phyloP scores from a whole-genome alignment of 2,329 filamentous ascomycete species.

The Fusarium stilboides region DNA sequence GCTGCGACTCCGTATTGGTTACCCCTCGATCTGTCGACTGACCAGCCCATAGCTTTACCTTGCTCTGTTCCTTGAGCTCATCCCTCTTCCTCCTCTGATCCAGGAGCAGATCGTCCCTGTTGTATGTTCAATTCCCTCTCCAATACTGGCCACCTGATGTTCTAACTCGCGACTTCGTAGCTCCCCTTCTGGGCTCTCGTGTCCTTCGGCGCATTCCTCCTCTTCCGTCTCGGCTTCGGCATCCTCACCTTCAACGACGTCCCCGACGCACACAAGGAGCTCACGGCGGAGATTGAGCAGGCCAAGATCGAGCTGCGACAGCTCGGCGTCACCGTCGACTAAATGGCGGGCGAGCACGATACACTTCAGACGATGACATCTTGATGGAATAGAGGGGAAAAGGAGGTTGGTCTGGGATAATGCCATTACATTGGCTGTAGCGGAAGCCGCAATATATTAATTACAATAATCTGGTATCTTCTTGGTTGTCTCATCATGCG shows the following conservation, averaged over 20 bases:
- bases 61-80: conserved; percentile 84
- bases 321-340: conserved; percentile 85
- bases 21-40: conserved; percentile 34
- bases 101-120: conserved; percentile 91
- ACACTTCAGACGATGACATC: conserved; percentile 15
- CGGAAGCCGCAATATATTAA: conserved; percentile 38
- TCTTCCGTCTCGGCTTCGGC: conserved; percentile 92
- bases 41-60: conserved; percentile 82
- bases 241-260: conserved; percentile 98
- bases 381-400: conserved; percentile 45
- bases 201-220: conserved; percentile 90
- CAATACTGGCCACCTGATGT: not conserved
- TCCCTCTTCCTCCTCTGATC: conserved; percentile 83
- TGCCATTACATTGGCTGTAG: conserved; percentile 5
- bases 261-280: conserved; percentile 88
- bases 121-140: conserved; percentile 68
- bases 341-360: conserved; percentile 46
- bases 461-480: conserved; percentile 39
- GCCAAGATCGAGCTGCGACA: conserved; percentile 81
- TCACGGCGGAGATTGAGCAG: conserved; percentile 86
- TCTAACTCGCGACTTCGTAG: conserved; percentile 60
- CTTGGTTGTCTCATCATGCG: conserved; percentile 20
- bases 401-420: conserved; percentile 7
- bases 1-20: conserved; percentile 45
- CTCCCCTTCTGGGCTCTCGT: conserved; percentile 95